These are phyloP conservation scores for Hygrophorus russula DNA, from an alignment of 768 basidiomycete species.

Conservation along the genomic window DNA sequence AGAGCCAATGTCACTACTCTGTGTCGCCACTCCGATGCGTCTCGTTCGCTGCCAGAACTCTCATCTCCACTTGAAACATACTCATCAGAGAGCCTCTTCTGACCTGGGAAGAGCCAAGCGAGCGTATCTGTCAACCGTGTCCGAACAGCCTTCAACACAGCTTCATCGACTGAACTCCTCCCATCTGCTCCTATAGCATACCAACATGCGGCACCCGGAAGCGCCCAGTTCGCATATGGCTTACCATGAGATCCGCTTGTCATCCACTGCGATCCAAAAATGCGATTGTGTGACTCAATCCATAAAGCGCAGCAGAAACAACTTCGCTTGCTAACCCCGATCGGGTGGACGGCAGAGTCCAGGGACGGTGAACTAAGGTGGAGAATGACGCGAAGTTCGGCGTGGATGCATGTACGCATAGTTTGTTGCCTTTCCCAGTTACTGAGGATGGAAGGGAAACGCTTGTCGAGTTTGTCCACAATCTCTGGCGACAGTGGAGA, in stretches of 20 bases:
- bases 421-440: background rate
- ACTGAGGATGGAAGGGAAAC: background rate
- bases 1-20: background rate
- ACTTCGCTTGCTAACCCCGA: background rate
- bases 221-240: background rate
- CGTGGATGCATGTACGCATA: background rate
- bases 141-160: background rate
- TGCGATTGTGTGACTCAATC: background rate
- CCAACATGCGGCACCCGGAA: background rate
- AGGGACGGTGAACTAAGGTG: background rate
- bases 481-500: background rate
- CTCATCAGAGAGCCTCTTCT: background rate
- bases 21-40: background rate
- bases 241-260: background rate
- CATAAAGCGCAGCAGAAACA: background rate
- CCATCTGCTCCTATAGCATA: background rate
- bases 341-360: background rate
- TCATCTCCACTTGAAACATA: background rate
- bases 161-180: background rate
- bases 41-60: background rate
- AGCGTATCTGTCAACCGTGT: background rate
- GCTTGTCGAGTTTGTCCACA: background rate
- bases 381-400: background rate
- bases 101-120: background rate
- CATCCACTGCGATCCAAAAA: background rate